Conservation (phyloP, 2,329 filamentous ascomycete genomes). For the Fusarium sp. region DNA sequence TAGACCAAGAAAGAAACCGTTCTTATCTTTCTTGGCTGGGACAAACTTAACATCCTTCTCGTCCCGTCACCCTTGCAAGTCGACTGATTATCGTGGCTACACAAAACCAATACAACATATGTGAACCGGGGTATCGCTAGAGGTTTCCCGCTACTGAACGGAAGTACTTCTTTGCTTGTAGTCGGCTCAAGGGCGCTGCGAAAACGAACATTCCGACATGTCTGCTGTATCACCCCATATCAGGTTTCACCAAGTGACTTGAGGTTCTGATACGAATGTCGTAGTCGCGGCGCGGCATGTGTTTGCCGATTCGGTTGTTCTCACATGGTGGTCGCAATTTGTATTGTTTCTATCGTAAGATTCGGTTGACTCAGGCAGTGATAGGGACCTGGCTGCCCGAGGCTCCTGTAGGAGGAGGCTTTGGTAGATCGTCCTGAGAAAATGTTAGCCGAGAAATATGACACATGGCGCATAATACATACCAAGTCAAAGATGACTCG, state of each 20-base stretch:
- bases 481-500: conserved; percentile 91
- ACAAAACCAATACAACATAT: conserved; percentile 1
- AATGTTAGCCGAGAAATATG: background rate
- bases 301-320: too few species aligned
- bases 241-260: background rate
- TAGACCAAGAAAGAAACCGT: background rate
- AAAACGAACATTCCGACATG: background rate
- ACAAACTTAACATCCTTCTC: conserved; percentile 6
- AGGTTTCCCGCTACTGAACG: background rate
- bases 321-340: background rate
- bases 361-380: conserved; percentile 51
- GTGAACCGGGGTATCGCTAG: background rate
- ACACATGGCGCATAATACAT: conserved; percentile 48
- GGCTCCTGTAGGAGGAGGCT: conserved; percentile 51
- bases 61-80: conserved; percentile 7
- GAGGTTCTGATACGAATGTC: background rate
- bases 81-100: conserved; percentile 7
- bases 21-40: conserved; percentile 5
- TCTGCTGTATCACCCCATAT: background rate
- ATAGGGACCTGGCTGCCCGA: conserved; percentile 54
- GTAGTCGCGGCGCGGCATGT: background rate
- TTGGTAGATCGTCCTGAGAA: conserved; percentile 59
- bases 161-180: background rate
- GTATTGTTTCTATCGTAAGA: conserved; percentile 8
- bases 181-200: background rate